Base-by-base conservation (phyloP, 345 rosid genomes). In the Durio zibethinus region DNA sequence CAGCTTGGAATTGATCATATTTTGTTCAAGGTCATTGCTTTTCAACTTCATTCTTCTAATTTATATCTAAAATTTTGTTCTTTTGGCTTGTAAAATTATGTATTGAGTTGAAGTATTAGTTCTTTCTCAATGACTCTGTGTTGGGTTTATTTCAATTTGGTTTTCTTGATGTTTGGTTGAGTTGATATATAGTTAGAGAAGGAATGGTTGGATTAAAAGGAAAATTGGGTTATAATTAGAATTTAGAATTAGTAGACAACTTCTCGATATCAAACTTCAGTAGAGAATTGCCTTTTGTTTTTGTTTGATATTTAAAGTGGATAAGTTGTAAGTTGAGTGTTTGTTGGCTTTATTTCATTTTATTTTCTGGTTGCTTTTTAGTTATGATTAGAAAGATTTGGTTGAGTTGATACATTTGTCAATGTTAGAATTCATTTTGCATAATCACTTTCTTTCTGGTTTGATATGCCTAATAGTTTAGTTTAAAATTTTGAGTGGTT, bases 1-100 rank as follows among this genome's bases (percentile, higher is more conserved):
- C 98, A 94, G 82, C 90, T 89, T 60, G 84, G 86, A 45, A 84
- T 97, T 73, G 94, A 94, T 73, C 99, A 97, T 81, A 76, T 97
- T 56, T 86, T 97, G 69, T 90, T 97, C 76, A 92, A 91, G 99
- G 99, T 93, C 36, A 3, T 38, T 70, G 50, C 35, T 52, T 68
- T 66, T 16, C 21, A 7, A 23, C 42, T 71, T 71, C 40, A 48
- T 70, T 9, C 27, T 71, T 54, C 75, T 1, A 31, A 71, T 71
- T 18, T 31, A 18, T 50, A 50, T 71, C 7, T 45, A 25, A 45
- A 70, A 1, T 48, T 48, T 16, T 9, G 1, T 25, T 23, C 35
- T 69, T 47, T 29, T 38, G 48, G 50, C 7, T 66, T 6, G 5
- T 43, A 21, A 48, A 20, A 8, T 47, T 76, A 63, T 38, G 47